Percentiles rank a stretch among this genome's conserved stretches.
phyloP scores from a whole-genome alignment of 2,329 filamentous ascomycete species.

The Penicillium sp. region DNA sequence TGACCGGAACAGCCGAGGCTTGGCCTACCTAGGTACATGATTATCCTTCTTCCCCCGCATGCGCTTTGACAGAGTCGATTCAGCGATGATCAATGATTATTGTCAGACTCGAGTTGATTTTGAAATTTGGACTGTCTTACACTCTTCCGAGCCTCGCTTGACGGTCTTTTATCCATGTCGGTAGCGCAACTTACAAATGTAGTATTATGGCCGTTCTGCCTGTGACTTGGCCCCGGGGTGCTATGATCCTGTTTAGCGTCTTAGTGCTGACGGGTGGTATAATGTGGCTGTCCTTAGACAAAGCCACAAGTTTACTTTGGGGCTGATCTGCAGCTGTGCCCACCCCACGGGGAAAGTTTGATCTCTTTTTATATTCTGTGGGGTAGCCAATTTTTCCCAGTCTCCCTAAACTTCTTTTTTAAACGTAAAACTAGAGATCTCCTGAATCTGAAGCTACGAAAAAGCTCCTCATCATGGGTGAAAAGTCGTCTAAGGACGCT shows the following conservation, averaged over 20 bases:
- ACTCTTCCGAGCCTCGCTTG: not conserved
- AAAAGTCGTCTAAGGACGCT: conserved; percentile 4
- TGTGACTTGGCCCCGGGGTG: not conserved
- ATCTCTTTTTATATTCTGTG: conserved; percentile 2
- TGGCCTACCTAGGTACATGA: not conserved
- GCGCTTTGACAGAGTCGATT: not conserved
- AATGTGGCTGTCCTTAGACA: not conserved
- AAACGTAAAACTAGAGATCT: not conserved
- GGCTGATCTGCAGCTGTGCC: conserved; percentile 1
- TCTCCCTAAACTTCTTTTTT: not conserved
- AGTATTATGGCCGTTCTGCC: not conserved
- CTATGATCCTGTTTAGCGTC: not conserved
- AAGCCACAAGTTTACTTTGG: conserved; percentile 3
- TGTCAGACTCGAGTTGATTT: not conserved
- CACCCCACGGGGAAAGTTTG: conserved; percentile 5
- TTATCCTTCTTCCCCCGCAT: not conserved
- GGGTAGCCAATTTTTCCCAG: not conserved
- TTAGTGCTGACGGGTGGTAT: conserved; percentile 6
- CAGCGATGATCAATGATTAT: too few species aligned
- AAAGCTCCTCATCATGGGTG: conserved; percentile 7
- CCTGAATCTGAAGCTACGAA: not conserved
- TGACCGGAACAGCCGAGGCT: not conserved
- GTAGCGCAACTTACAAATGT: not conserved
- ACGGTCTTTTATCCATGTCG: not conserved
- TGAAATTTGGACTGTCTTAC: not conserved